Base-by-base conservation (phyloP, 306 rosid species). In the Sphenostylis stenocarpa region DNA sequence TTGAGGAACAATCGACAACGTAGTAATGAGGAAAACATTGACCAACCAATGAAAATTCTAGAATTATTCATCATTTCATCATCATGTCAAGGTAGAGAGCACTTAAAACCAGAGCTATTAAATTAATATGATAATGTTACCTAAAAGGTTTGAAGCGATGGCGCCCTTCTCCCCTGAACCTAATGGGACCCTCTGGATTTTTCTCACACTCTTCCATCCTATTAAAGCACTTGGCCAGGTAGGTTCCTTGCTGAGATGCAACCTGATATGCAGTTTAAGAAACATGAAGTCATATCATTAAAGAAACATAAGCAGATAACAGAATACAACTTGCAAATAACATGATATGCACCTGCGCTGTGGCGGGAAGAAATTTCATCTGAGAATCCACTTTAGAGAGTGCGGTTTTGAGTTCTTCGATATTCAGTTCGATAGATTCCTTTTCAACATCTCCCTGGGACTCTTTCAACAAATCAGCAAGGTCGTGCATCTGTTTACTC, bases 331-430 rank as follows among this genome's bases (percentile, higher is more conserved):
- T 55, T 56, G 56, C 41, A 51, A 48, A 79, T 80, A 69, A 60
- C 71, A 58, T 8, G 66, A 44, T 69, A 28, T 1, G 33, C 67
- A 94, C 98, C 98, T 94, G 98, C 11, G 92, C 98, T 0, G 98
- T 94, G 58, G 98, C 98, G 9, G 98, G 97, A 69, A 94, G 96
- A 77, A 82, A 77, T 83, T 94, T 94, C 98, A 92, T 92, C 85
- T 92, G 89, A 62, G 96, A 94, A 76, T 94, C 98, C 81, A 94
- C 98, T 49, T 92, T 86, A 44, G 95, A 89, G 82, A 94, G 91
- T 53, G 91, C 87, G 7, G 85, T 76, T 82, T 92, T 91, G 78
- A 94, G 70, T 75, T 90, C 91, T 82, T 92, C 97, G 43, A 94
- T 92, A 33, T 80, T 87, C 62, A 94, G 84, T 77, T 92, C 97